Percentiles rank a stretch among this genome's conserved stretches.
Conservation (phyloP, 129 eudicot genomes). For the Ambrosia trifida region DNA sequence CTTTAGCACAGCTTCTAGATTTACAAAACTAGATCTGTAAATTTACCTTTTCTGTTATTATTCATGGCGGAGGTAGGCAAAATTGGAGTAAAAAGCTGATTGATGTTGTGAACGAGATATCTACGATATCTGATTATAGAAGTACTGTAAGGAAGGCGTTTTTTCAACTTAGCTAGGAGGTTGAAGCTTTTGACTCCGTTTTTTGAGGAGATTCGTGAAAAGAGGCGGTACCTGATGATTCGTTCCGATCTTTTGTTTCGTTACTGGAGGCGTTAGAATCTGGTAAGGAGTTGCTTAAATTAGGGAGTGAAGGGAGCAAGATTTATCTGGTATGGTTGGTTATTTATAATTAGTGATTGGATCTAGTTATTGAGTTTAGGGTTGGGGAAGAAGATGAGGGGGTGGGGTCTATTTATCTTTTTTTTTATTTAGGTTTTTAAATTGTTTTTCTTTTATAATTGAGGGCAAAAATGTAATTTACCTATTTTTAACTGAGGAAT, state of each 20-base stretch:
- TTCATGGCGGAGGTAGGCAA: slow-evolving; percentile 52
- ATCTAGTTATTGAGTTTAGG: background rate
- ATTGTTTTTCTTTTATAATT: too few relatives aligned
- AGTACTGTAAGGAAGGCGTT: slow-evolving; percentile 62
- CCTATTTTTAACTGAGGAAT: too few relatives aligned
- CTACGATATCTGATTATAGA: slow-evolving; percentile 61
- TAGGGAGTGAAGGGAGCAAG: slow-evolving; percentile 82
- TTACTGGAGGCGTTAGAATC: slow-evolving; percentile 45
- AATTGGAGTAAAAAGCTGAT: slow-evolving; percentile 53
- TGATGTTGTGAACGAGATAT: slow-evolving; percentile 55
- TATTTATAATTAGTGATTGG: too few relatives aligned
- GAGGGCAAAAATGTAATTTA: too few relatives aligned
- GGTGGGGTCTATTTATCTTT: too few relatives aligned
- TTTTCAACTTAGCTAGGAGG: slow-evolving; percentile 67
- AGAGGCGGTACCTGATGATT: slow-evolving; percentile 41
- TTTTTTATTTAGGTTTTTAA: too few relatives aligned
- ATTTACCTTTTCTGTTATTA: too few relatives aligned
- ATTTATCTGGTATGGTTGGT: slow-evolving; percentile 63
- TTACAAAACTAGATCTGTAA: too few relatives aligned
- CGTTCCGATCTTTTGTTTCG: slow-evolving; percentile 37
- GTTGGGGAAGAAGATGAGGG: too few relatives aligned
- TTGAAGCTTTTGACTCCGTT: slow-evolving; percentile 77
- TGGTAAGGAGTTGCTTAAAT: slow-evolving; percentile 69
- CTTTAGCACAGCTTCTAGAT: too few relatives aligned
- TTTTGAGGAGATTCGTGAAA: slow-evolving; percentile 60